phyloP scores from a whole-genome alignment of 352 stramenopile species.

The Globisporangium heterothallicum region DNA sequence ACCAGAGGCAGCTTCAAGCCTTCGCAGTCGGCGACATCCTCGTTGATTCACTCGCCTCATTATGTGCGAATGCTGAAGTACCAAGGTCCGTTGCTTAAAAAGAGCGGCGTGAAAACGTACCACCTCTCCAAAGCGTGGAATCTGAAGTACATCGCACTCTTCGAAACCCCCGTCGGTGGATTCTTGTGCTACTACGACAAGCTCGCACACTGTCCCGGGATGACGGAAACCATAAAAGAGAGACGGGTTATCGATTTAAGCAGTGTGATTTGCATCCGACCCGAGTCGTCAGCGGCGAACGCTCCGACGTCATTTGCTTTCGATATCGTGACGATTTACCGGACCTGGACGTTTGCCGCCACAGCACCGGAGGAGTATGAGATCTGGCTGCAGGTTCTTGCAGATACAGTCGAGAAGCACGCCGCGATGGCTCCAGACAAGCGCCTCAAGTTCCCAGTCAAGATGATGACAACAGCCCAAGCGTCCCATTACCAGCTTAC shows the following conservation, averaged over 20 bases:
- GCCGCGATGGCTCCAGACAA: slow-evolving; percentile 47
- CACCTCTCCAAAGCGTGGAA: slow-evolving; percentile 57
- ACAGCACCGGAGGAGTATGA: slow-evolving; percentile 43
- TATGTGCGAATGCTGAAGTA: slow-evolving; percentile 54
- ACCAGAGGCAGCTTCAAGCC: slow-evolving; percentile 22
- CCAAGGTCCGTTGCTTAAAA: slow-evolving; percentile 54
- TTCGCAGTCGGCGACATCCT: slow-evolving; percentile 11
- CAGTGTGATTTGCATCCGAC: slow-evolving; percentile 55
- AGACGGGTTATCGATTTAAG: slow-evolving; percentile 63
- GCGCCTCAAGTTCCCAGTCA: slow-evolving; percentile 42
- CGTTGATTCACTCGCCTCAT: slow-evolving; percentile 36
- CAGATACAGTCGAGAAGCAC: slow-evolving; percentile 49
- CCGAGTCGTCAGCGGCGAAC: slow-evolving; percentile 28
- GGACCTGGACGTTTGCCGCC: slow-evolving; percentile 65
- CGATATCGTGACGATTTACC: slow-evolving; percentile 70
- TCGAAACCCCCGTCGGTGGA: slow-evolving; percentile 56
- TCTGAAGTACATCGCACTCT: slow-evolving; percentile 41
- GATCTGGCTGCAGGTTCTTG: slow-evolving; percentile 49
- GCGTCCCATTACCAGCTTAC: slow-evolving; percentile 23
- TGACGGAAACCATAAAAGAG: slow-evolving; percentile 44
- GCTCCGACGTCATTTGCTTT: slow-evolving; percentile 34
- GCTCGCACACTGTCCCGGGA: slow-evolving; percentile 49
- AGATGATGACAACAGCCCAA: slow-evolving; percentile 30
- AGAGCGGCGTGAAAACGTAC: slow-evolving; percentile 31
- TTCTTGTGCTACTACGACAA: slow-evolving; percentile 79